Percentiles rank a stretch among this genome's conserved stretches.
Conservation (phyloP, 805 yeast species). For the Metschnikowia santaceciliae region DNA sequence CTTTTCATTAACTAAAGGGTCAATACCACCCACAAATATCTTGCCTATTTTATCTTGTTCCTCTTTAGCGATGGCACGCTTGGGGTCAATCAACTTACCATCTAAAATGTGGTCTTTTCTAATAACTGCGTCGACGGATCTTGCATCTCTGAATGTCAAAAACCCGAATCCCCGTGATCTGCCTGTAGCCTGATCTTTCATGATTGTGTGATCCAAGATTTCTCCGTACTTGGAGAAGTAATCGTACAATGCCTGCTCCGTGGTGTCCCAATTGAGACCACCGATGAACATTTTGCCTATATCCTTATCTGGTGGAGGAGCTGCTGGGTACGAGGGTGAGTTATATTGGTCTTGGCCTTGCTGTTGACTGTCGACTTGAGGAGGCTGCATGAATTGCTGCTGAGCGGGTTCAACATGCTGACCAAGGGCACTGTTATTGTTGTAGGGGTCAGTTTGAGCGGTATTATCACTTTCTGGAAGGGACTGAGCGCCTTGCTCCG, state of each 20-base stretch:
- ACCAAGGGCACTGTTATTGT: neutral
- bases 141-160: constrained; percentile 77
- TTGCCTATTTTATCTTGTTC: constrained; percentile 97
- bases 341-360: neutral
- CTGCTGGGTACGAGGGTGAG: neutral
- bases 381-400: neutral
- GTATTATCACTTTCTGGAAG: neutral
- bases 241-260: constrained; percentile 77
- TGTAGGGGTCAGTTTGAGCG: neutral
- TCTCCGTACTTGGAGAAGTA: constrained; percentile 89
- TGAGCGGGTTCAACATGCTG: neutral
- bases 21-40: constrained; percentile 95
- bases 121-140: constrained; percentile 81
- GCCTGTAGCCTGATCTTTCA: constrained; percentile 86
- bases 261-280: constrained; percentile 97
- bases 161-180: constrained; percentile 95
- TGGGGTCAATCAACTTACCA: constrained; percentile 96
- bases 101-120: constrained; percentile 84
- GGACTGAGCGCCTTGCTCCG: neutral
- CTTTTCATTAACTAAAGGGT: constrained; percentile 86
- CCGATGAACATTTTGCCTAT: constrained; percentile 94
- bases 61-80: constrained; percentile 94
- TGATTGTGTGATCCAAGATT: constrained; percentile 80
- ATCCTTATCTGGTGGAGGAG: constrained; percentile 39
- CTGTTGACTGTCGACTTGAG: neutral